These are phyloP conservation scores for Arthrobotrys musiformis DNA, from an alignment of 2,329 filamentous ascomycete species.

Conservation along the genomic window DNA sequence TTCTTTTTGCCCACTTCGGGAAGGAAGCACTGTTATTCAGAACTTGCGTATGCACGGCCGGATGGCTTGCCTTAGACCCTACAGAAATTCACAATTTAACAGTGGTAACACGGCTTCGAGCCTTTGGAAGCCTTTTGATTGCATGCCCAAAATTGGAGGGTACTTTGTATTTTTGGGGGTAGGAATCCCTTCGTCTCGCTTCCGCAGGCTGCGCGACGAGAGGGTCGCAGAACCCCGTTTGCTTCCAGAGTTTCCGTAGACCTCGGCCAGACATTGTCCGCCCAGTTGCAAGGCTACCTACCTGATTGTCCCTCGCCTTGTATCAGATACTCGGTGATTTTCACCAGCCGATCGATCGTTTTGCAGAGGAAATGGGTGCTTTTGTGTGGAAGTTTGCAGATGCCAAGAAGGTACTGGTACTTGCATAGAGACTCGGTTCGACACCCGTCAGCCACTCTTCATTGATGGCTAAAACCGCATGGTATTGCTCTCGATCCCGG, in stretches of 20 bases:
- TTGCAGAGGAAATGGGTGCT: neutral
- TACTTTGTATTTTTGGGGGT: neutral
- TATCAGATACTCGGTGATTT: constrained; percentile 12
- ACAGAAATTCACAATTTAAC: constrained; percentile 18
- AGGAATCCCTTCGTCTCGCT: constrained; percentile 1
- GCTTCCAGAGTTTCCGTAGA: neutral
- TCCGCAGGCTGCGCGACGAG: neutral
- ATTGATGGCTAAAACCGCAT: constrained; percentile 43
- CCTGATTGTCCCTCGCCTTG: constrained; percentile 14
- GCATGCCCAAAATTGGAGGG: constrained; percentile 5
- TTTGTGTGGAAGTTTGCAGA: neutral
- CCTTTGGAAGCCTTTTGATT: constrained; percentile 9
- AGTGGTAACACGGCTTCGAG: constrained; percentile 11
- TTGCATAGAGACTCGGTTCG: constrained; percentile 30
- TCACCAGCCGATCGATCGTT: neutral
- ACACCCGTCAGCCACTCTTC: constrained; percentile 25
- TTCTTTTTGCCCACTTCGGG: constrained; percentile 39
- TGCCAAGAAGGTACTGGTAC: constrained; percentile 25
- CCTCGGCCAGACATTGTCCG: constrained; percentile 39
- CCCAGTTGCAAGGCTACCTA: constrained; percentile 22
- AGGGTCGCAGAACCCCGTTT: neutral
- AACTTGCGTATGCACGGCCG: constrained; percentile 39
- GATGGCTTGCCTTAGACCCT: constrained; percentile 54
- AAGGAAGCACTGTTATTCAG: constrained; percentile 36
- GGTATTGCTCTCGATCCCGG: constrained; percentile 19